Evolutionary conservation across 148 eudicot genomes (phyloP).

Genomic region (Amaranthus cruentus): DNA sequence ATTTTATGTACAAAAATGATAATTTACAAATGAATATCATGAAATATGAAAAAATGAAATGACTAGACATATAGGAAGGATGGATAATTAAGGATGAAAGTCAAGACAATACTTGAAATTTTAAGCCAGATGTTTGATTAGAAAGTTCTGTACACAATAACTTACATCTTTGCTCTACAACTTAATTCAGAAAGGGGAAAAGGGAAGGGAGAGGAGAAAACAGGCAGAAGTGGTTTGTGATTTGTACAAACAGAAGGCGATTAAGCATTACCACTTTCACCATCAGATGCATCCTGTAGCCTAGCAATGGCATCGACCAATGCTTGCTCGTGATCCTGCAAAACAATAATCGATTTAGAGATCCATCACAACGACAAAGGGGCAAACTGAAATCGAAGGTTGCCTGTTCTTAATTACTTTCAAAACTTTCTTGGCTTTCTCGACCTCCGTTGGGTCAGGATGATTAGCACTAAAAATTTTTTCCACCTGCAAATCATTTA

Average conservation of each 20-base stretch:
- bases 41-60: not conserved
- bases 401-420: constrained; percentile 39
- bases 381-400: constrained; percentile 1
- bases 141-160: constrained; percentile 12
- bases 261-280: constrained; percentile 73
- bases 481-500: constrained; percentile 43
- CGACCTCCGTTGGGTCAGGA: constrained; percentile 58
- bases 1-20: not conserved
- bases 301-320: constrained; percentile 71
- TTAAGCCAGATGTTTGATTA: constrained; percentile 1
- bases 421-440: constrained; percentile 73
- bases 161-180: constrained; percentile 21
- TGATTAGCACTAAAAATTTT: constrained; percentile 54
- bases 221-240: constrained; percentile 7
- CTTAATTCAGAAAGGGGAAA: not conserved
- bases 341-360: constrained; percentile 10
- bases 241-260: constrained; percentile 29
- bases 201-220: not conserved
- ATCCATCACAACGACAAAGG: not conserved
- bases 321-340: constrained; percentile 82
- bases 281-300: constrained; percentile 74
- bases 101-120: not conserved
- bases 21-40: not conserved
- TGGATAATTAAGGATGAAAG: not conserved
- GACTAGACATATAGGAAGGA: not conserved